Base-by-base conservation (phyloP, 2,329 filamentous ascomycete genomes). In the Aspergillus puulaauensis region DNA sequence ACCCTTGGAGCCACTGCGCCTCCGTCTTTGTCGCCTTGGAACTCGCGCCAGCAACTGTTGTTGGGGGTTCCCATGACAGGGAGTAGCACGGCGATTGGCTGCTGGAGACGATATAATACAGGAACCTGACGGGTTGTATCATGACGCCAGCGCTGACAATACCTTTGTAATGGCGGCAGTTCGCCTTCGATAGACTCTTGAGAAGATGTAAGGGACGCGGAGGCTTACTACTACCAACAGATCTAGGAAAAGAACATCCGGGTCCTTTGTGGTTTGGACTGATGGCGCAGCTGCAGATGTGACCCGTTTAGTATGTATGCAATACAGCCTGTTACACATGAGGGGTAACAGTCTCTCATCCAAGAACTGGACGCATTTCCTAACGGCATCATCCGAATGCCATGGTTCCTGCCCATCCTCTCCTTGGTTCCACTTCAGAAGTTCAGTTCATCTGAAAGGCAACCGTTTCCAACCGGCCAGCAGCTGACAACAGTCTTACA, bases 281-380 rank as follows among this genome's bases (percentile, higher is more conserved):
- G 44, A 24, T 23, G 43, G 43, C 21, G 43, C 24, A 24, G 27
- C 44, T 27, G 23, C 24, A 27, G 44, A 15, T 46, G 44, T 27
- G 44, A 46, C 44, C 21, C 11, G 17, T 24, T 31, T 33, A 46
- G n/a, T 12, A 23, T 24, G n/a, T 31, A 24, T 17, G 23, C 2
- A 46, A 21, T 49, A 49, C 21, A 31, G 43, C 11, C 12, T 46
- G 37, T 58, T 59, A 52, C 49, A 49, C 60, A 62, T 62, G 60
- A 64, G 61, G 63, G 63, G 63, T 62, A 57, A 44, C 23, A 17
- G 27, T 48, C 9, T 17, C 11, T 27, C 56, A 60, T 56, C 58
- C 57, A 41, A 6, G 48, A 48, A 59, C 57, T 60, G 56, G 61
- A 56, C 19, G 21, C 47, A 47, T 43, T 47, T 35, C 45, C 56